Base-by-base conservation (phyloP, 164 flowering plant genomes). In the Vitis vinifera region DNA sequence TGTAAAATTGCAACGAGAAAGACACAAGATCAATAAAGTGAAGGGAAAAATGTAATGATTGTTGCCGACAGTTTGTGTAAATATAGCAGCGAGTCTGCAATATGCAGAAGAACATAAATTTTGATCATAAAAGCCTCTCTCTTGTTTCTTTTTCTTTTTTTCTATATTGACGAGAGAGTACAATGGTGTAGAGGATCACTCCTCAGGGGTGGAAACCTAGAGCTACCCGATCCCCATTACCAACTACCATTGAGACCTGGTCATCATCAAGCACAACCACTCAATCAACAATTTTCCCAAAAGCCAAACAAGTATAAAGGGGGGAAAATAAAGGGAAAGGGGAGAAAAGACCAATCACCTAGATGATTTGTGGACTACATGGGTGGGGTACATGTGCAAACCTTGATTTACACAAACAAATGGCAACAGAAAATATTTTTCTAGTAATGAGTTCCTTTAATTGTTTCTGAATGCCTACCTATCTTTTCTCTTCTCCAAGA, bases 401-500 rank as follows among this genome's bases (percentile, higher is more conserved):
- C 29, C 27, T 16, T n/a, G 10, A 56, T 56, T 56, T 23, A 56
- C 27, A 6, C 59, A 61, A 29, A 15, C 13, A 49, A 57, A 55
- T 27, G 15, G 27, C 12, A 60, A 63, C 13, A 30, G 27, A 12
- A 47, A 70, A 63, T 12, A 52, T 2, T 11, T 57, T 63, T 17
- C 2, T 48, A 55, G 3, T 53, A 8, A 63, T 64, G 11, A 1
- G 17, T 37, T 62, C 10, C 30, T 9, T 9, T 17, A 12, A 37
- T 44, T 74, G 57, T 23, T 56, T 70, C 67, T 12, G 10, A 27
- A 56, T 63, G 59, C 81, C 68, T 73, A 88, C 94, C 97, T 80
- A 62, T 86, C 93, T 77, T 89, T 91, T 76, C 98, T 88, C 85
- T 88, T 93, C 87, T 88, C 97, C 60, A 93, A 60, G 79, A 93